Evolutionary conservation across 805 yeast species (phyloP).

Genomic region (Candida parachauliodes): DNA sequence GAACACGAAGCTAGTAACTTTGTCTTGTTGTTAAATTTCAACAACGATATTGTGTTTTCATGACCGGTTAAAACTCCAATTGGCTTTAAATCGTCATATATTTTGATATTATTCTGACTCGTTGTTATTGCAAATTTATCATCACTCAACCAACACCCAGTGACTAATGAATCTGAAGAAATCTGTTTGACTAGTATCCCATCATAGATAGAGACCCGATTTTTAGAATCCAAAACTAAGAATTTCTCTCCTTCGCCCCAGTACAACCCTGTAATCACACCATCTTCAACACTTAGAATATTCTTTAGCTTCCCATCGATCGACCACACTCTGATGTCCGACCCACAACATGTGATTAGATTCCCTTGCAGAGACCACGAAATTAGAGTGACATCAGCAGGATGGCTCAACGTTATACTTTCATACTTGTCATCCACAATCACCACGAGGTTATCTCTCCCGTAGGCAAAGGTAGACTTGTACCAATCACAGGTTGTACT

Average conservation of each 20-base stretch:
- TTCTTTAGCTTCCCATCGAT: slow-evolving; percentile 63
- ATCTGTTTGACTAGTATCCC: slow-evolving; percentile 33
- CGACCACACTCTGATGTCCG: slow-evolving; percentile 79
- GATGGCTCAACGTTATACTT: slow-evolving; percentile 28
- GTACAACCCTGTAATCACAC: slow-evolving; percentile 46
- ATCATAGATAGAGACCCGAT: slow-evolving; percentile 60
- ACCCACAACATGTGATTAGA: slow-evolving; percentile 56
- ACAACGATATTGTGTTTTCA: slow-evolving; percentile 49
- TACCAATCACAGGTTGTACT: slow-evolving; percentile 55
- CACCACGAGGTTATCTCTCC: slow-evolving; percentile 48
- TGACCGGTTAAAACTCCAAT: slow-evolving; percentile 55
- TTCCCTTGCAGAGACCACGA: slow-evolving; percentile 71
- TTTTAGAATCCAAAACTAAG: slow-evolving; percentile 52
- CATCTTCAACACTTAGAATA: slow-evolving; percentile 22
- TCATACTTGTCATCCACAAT: slow-evolving; percentile 30
- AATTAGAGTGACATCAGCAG: slow-evolving; percentile 26
- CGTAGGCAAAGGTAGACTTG: slow-evolving; percentile 54
- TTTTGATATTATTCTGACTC: slow-evolving; percentile 47
- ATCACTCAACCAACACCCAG: slow-evolving; percentile 72
- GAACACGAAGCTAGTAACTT: slow-evolving; percentile 69
- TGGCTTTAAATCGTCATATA: slow-evolving; percentile 40
- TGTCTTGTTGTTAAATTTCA: slow-evolving; percentile 49
- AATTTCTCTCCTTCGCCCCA: slow-evolving; percentile 61
- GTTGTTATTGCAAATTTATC: slow-evolving; percentile 71
- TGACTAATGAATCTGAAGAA: slow-evolving; percentile 15